A percentile compares a stretch with the other conserved stretches of the same genome.
Evolutionary conservation across 1,139 yeast species (phyloP).

Genomic region (Geotrichum histeridarum): DNA sequence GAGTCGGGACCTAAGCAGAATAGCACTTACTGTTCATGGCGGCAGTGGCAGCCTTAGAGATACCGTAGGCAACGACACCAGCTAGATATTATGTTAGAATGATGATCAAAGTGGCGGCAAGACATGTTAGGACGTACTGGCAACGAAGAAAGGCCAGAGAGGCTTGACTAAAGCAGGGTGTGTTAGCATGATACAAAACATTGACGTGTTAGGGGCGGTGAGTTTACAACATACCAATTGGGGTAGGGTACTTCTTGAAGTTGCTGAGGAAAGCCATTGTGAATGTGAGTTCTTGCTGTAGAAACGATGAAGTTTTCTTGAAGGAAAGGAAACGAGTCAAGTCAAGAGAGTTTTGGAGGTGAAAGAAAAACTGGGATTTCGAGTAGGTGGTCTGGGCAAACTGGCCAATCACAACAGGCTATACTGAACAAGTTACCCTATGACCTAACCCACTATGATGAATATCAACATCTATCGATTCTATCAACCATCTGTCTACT

Average conservation of each 20-base stretch:
- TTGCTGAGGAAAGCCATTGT: slow-evolving; percentile 19
- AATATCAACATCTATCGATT: not conserved
- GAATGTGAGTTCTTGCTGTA: not conserved
- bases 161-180: slow-evolving; percentile 43
- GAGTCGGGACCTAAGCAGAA: not conserved
- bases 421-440: not conserved
- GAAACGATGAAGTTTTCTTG: not conserved
- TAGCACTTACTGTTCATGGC: slow-evolving; percentile 45
- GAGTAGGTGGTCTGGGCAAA: not conserved
- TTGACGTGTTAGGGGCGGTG: too few species aligned
- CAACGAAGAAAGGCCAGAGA: slow-evolving; percentile 65
- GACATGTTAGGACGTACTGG: slow-evolving; percentile 42
- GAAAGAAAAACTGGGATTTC: slow-evolving; percentile 1
- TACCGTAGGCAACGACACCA: slow-evolving; percentile 51
- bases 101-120: not conserved
- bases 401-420: not conserved
- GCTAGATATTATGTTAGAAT: slow-evolving; percentile 10
- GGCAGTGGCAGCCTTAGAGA: slow-evolving; percentile 54
- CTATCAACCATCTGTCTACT: not conserved
- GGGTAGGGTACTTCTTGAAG: slow-evolving; percentile 46
- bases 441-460: not conserved
- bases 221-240: slow-evolving; percentile 33
- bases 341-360: slow-evolving; percentile 1
- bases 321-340: not conserved
- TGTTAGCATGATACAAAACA: slow-evolving; percentile 2